phyloP scores from a whole-genome alignment of 2,329 filamentous ascomycete species.

The Dothideomycetidae sp. region DNA sequence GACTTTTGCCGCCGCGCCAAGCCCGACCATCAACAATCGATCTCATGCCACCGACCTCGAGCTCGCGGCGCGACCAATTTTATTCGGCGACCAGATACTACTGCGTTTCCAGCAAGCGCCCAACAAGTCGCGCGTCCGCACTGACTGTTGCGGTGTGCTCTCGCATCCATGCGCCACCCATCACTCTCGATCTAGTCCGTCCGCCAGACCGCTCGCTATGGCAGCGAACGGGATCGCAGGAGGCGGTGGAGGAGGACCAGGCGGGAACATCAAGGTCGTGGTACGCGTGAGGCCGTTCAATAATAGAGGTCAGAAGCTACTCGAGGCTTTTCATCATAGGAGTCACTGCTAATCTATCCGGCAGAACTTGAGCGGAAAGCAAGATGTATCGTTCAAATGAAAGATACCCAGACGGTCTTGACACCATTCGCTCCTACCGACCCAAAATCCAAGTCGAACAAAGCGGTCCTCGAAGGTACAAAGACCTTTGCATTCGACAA shows the following conservation, averaged over 20 bases:
- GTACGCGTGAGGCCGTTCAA: slow-evolving; percentile 95
- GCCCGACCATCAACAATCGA: no score
- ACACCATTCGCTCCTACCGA: slow-evolving; percentile 50
- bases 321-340: no score
- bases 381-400: slow-evolving; percentile 97
- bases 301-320: slow-evolving; percentile 81
- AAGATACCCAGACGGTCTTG: slow-evolving; percentile 78
- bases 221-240: slow-evolving; percentile 7
- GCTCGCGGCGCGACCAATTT: no score
- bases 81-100: no score
- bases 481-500: slow-evolving; percentile 93
- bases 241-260: slow-evolving; percentile 8
- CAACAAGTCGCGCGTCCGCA: no score
- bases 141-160: no score
- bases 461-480: slow-evolving; percentile 47
- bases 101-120: no score
- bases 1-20: no score
- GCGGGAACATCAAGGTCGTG: slow-evolving; percentile 99
- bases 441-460: slow-evolving; percentile 49
- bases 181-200: neutral
- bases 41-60: no score
- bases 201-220: slow-evolving; percentile 1
- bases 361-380: slow-evolving; percentile 77
- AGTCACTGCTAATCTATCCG: slow-evolving; percentile 14
- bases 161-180: slow-evolving; percentile 4